Conservation (phyloP, 2,329 filamentous ascomycete species). For the Teratosphaeriaceae sp. region DNA sequence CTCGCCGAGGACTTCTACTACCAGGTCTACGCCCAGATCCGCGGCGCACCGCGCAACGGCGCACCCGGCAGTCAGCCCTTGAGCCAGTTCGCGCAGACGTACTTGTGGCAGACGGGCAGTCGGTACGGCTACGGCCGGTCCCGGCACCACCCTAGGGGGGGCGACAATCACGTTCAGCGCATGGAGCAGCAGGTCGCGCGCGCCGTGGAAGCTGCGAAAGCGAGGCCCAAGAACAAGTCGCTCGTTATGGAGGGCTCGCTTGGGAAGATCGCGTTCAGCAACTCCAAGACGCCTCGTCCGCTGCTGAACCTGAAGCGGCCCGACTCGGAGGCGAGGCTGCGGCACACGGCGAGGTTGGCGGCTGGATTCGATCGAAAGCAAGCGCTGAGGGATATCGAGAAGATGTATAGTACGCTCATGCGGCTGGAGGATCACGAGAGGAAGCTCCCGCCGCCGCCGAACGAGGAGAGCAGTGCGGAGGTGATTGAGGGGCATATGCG, state of each 20-base stretch:
- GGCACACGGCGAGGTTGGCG: conserved; percentile 38
- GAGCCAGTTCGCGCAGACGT: conserved; percentile 96
- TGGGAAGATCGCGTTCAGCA: conserved; percentile 98
- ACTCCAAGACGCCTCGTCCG: conserved; percentile 93
- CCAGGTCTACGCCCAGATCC: conserved; percentile 92
- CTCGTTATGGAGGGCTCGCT: conserved; percentile 92
- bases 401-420: conserved; percentile 83
- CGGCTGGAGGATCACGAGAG: conserved; percentile 89
- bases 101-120: conserved; percentile 89
- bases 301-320: conserved; percentile 90
- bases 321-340: conserved; percentile 58
- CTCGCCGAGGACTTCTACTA: conserved; percentile 97
- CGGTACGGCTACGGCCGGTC: conserved; percentile 61
- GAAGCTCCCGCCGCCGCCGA: conserved; percentile 62
- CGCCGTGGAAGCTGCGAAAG: conserved; percentile 94
- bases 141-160: conserved; percentile 69
- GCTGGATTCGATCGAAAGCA: conserved; percentile 65
- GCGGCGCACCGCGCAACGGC: conserved; percentile 73
- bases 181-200: conserved; percentile 99
- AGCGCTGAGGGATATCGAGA: conserved; percentile 79
- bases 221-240: conserved; percentile 95
- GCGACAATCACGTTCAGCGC: conserved; percentile 94
- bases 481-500: conserved; percentile 68
- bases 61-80: conserved; percentile 89
- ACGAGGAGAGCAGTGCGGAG: conserved; percentile 59